phyloP scores from a whole-genome alignment of 1,284 basidiomycete genomes.

The Apiotrichum gamsii region DNA sequence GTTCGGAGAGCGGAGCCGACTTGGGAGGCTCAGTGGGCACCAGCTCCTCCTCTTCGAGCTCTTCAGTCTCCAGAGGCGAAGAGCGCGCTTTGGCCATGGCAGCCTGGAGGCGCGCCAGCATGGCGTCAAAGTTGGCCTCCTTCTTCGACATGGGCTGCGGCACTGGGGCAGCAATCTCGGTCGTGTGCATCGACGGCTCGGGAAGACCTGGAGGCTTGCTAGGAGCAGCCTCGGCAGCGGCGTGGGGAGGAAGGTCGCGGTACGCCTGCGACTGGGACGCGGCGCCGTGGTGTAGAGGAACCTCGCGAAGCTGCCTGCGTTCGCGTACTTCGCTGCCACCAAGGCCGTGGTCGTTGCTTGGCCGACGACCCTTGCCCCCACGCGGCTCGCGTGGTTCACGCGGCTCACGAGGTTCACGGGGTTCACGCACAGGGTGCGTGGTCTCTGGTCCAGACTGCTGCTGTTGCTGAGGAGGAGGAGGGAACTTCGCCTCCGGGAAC shows the following conservation, averaged over 20 bases:
- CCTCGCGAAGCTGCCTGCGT: too few species aligned
- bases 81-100: slow-evolving; percentile 66
- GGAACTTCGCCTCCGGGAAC: too few species aligned
- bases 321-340: too few species aligned
- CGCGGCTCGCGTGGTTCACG: not conserved
- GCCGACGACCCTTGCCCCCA: not conserved
- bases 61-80: slow-evolving; percentile 34
- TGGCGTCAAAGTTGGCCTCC: slow-evolving; percentile 70
- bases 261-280: too few species aligned
- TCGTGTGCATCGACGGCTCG: not conserved
- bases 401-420: not conserved
- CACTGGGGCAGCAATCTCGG: slow-evolving; percentile 4
- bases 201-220: not conserved
- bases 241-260: slow-evolving; percentile 9
- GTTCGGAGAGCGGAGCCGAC: too few species aligned
- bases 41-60: not conserved
- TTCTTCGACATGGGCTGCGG: slow-evolving; percentile 21
- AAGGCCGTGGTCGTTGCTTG: slow-evolving; percentile 1
- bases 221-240: not conserved
- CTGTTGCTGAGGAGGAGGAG: too few species aligned
- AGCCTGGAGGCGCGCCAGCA: slow-evolving; percentile 81
- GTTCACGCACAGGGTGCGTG: too few species aligned
- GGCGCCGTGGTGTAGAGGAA: not conserved
- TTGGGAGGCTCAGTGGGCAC: not conserved
- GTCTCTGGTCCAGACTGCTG: too few species aligned